A percentile compares a stretch with the other conserved stretches of the same genome.
These are phyloP conservation scores for Candida sp. DNA, from an alignment of 1,139 yeast genomes.

Conservation along the genomic window DNA sequence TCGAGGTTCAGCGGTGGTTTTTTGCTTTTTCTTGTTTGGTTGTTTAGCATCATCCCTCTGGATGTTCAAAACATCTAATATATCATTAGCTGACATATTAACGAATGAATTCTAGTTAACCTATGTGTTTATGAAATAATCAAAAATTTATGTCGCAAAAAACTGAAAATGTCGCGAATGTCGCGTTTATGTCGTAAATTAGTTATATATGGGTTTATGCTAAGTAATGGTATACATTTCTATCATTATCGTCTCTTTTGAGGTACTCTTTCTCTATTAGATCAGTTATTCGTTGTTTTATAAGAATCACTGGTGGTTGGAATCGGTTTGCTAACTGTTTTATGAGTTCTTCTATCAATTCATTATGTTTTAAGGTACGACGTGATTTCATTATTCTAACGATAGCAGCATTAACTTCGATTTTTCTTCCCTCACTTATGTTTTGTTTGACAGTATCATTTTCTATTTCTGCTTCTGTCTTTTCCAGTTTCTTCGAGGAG, in stretches of 20 bases:
- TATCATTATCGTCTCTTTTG: slow-evolving; percentile 63
- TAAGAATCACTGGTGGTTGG: slow-evolving; percentile 61
- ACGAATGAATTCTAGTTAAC: neutral
- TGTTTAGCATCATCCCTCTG: slow-evolving; percentile 37
- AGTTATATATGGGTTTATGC: slow-evolving; percentile 34
- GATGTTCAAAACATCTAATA: slow-evolving; percentile 75
- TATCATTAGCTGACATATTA: slow-evolving; percentile 55
- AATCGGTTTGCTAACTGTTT: slow-evolving; percentile 64
- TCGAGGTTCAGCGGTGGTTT: slow-evolving; percentile 24
- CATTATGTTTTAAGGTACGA: slow-evolving; percentile 58
- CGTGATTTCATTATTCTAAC: slow-evolving; percentile 86
- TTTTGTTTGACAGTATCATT: slow-evolving; percentile 30
- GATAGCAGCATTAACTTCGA: slow-evolving; percentile 82
- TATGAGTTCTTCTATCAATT: slow-evolving; percentile 63
- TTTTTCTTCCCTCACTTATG: slow-evolving; percentile 44
- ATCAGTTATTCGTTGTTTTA: slow-evolving; percentile 78
- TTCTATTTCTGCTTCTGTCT: slow-evolving; percentile 37
- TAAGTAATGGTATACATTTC: slow-evolving; percentile 66
- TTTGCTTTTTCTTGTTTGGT: slow-evolving; percentile 41
- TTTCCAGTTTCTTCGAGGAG: slow-evolving; percentile 28
- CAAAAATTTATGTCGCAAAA: neutral
- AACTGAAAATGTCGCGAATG: neutral
- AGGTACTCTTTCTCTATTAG: slow-evolving; percentile 82
- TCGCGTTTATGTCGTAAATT: neutral
- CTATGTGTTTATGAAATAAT: neutral